phyloP scores from a whole-genome alignment of 306 rosid species.

The Fagus sylvatica region DNA sequence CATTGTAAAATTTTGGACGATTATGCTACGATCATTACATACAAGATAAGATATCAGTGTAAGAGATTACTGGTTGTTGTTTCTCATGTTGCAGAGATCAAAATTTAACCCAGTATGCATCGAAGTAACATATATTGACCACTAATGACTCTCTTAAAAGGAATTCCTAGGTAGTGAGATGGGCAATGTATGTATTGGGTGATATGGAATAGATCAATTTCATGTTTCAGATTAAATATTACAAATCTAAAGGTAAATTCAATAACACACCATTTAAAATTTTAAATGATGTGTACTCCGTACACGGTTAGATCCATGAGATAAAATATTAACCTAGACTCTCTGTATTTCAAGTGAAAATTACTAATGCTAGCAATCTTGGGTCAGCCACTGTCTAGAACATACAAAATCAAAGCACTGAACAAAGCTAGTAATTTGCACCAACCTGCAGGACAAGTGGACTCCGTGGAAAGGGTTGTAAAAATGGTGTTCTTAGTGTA shows the following conservation, averaged over 20 bases:
- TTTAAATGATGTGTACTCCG: too few species aligned
- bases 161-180: neutral
- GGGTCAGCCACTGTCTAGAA: too few species aligned
- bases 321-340: too few species aligned
- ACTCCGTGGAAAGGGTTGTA: constrained; percentile 16
- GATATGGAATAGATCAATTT: neutral
- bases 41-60: neutral
- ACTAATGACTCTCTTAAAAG: neutral
- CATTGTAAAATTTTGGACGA: neutral
- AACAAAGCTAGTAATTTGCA: neutral
- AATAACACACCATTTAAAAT: too few species aligned
- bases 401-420: neutral
- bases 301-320: too few species aligned
- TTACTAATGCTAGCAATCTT: too few species aligned
- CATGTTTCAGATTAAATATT: too few species aligned
- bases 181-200: neutral
- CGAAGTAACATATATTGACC: neutral
- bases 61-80: neutral
- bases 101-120: neutral
- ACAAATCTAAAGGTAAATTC: too few species aligned
- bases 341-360: too few species aligned
- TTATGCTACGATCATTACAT: neutral
- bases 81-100: neutral
- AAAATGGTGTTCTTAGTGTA: constrained; percentile 41
- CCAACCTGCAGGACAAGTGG: constrained; percentile 65